Evolutionary conservation across 108 stramenopile genomes (phyloP).

Genomic region (Skeletonema costatum): DNA sequence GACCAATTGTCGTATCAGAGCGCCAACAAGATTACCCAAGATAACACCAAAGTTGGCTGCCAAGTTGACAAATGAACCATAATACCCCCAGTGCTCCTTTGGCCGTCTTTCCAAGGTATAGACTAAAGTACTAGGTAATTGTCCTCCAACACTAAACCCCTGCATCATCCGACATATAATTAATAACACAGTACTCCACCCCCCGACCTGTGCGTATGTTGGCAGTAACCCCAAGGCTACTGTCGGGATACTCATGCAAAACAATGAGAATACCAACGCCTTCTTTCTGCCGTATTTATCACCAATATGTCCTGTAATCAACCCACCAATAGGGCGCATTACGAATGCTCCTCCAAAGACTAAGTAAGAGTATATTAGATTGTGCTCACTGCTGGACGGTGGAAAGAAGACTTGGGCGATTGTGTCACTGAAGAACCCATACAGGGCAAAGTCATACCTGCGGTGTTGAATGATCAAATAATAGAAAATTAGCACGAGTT

Average conservation of each 20-base stretch:
- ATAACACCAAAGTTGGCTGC: conserved; percentile 25
- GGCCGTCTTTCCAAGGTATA: conserved; percentile 23
- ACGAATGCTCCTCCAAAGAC: conserved; percentile 68
- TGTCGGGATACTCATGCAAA: conserved; percentile 52
- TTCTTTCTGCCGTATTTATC: conserved; percentile 46
- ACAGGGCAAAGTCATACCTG: conserved; percentile 67
- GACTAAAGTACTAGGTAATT: conserved; percentile 45
- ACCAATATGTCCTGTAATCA: conserved; percentile 40
- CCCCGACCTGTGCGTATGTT: conserved; percentile 31
- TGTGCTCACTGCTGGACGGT: conserved; percentile 12
- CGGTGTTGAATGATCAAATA: not conserved
- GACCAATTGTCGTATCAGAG: conserved; percentile 21
- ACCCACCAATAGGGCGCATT: conserved; percentile 45
- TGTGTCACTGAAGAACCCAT: conserved; percentile 63
- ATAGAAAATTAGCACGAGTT: no score
- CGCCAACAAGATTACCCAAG: conserved; percentile 15
- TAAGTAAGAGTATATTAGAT: conserved; percentile 28
- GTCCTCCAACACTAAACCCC: conserved; percentile 53
- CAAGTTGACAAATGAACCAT: conserved; percentile 28
- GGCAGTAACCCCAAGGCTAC: conserved; percentile 54
- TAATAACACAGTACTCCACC: conserved; percentile 24
- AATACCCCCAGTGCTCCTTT: conserved; percentile 31
- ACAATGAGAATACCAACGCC: conserved; percentile 37
- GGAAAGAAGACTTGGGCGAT: conserved; percentile 60
- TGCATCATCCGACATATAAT: conserved; percentile 42